Evolutionary conservation across 2,329 filamentous ascomycete genomes (phyloP).

Genomic region (Cladorrhinum sp.): DNA sequence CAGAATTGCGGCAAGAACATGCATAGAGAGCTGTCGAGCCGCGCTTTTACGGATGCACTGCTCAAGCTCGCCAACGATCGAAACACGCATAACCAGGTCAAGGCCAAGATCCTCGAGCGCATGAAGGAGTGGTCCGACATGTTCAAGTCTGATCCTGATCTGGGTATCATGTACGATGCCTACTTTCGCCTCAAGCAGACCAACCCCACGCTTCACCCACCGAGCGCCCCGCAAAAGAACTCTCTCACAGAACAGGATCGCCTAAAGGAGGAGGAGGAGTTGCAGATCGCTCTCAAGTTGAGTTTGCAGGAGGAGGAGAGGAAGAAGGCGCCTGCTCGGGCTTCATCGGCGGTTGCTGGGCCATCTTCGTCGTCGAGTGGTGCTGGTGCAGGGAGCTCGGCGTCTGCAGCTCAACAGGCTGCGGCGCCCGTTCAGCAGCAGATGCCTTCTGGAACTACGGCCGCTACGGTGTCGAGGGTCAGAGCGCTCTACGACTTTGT

Average conservation of each 20-base stretch:
- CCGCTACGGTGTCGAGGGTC: conserved; percentile 92
- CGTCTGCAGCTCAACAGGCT: conserved; percentile 37
- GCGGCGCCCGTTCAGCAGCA: conserved; percentile 48
- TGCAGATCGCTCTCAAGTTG: conserved; percentile 92
- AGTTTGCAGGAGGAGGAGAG: conserved; percentile 83
- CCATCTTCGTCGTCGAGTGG: conserved; percentile 36
- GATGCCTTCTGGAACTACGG: conserved; percentile 80
- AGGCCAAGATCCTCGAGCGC: conserved; percentile 92
- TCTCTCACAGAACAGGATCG: conserved; percentile 86
- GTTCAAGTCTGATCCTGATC: conserved; percentile 83
- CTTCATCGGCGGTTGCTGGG: conserved; percentile 38
- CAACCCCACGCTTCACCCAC: conserved; percentile 87
- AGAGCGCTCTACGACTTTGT: conserved; percentile 92
- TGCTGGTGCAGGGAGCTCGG: conserved; percentile 27
- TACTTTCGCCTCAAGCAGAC: conserved; percentile 78
- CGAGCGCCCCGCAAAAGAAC: conserved; percentile 89
- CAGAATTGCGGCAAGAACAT: conserved; percentile 87
- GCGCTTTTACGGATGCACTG: conserved; percentile 91
- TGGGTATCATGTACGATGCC: conserved; percentile 96
- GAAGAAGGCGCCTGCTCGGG: conserved; percentile 48
- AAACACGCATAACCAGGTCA: conserved; percentile 95
- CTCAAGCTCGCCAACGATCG: conserved; percentile 87
- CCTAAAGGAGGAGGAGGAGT: conserved; percentile 93
- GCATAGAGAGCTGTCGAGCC: conserved; percentile 85
- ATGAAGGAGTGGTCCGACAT: conserved; percentile 97